Percentiles rank a stretch among this genome's conserved stretches.
Conservation (phyloP, 257 asterid genomes). For the Striga asiatica region DNA sequence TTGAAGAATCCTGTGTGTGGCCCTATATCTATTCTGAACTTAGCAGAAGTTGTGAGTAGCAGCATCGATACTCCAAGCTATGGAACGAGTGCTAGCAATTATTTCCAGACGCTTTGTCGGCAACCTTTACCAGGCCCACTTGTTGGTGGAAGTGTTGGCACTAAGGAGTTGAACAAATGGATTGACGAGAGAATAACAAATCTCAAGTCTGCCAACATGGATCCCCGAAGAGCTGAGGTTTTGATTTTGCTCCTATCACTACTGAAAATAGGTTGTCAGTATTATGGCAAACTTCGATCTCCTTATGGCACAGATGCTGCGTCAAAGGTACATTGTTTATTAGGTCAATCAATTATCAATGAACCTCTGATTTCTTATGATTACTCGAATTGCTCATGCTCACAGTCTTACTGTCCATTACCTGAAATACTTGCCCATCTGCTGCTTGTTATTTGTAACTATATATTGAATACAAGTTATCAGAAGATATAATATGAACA, state of each 20-base stretch:
- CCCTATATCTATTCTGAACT: slow-evolving; percentile 59
- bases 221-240: slow-evolving; percentile 49
- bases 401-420: too few relatives aligned
- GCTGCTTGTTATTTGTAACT: too few relatives aligned
- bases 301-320: slow-evolving; percentile 71
- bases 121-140: slow-evolving; percentile 87
- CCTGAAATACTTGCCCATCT: too few relatives aligned
- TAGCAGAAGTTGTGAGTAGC: slow-evolving; percentile 53
- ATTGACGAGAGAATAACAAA: slow-evolving; percentile 69
- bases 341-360: not conserved
- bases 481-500: too few relatives aligned
- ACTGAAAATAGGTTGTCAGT: slow-evolving; percentile 74
- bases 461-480: too few relatives aligned
- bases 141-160: slow-evolving; percentile 64
- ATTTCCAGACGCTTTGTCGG: slow-evolving; percentile 57
- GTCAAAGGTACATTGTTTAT: slow-evolving; percentile 38
- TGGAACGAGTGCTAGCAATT: slow-evolving; percentile 37
- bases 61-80: slow-evolving; percentile 30
- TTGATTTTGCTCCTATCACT: slow-evolving; percentile 66
- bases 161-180: slow-evolving; percentile 84
- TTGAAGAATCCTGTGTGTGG: slow-evolving; percentile 56
- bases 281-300: slow-evolving; percentile 84
- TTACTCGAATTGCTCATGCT: too few relatives aligned
- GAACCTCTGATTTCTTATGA: too few relatives aligned
- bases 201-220: slow-evolving; percentile 32